Conservation (phyloP, 2,329 filamentous ascomycete species). For the Emydomyces testavorans region DNA sequence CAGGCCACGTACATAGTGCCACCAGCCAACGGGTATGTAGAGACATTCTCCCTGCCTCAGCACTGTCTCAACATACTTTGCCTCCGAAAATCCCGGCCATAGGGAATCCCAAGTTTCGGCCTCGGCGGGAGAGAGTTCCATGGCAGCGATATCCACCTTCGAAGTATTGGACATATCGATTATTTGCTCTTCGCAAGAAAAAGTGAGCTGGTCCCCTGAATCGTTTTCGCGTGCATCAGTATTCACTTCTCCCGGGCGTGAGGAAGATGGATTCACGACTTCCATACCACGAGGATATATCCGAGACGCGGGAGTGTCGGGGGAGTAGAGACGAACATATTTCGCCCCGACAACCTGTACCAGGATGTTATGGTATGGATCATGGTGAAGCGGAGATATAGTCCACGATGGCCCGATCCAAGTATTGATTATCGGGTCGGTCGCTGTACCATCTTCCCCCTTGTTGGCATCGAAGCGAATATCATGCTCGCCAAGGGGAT, state of each 20-base stretch:
- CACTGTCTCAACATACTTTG: constrained; percentile 62
- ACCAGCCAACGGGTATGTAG: constrained; percentile 91
- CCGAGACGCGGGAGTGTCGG: constrained; percentile 42
- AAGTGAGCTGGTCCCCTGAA: neutral
- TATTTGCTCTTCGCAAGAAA: constrained; percentile 45
- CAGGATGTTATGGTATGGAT: constrained; percentile 86
- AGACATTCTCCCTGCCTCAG: constrained; percentile 71
- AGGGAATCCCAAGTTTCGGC: constrained; percentile 33
- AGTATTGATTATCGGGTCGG: constrained; percentile 63
- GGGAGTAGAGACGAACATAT: constrained; percentile 80
- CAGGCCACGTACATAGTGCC: constrained; percentile 87
- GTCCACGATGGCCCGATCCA: constrained; percentile 87
- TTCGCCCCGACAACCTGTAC: constrained; percentile 82
- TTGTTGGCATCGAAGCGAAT: constrained; percentile 10
- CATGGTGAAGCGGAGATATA: constrained; percentile 85
- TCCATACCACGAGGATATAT: constrained; percentile 34
- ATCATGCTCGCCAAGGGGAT: constrained; percentile 8
- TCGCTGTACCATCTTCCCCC: constrained; percentile 16
- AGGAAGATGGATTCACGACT: constrained; percentile 18
- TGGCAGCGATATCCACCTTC: constrained; percentile 58
- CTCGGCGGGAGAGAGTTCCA: constrained; percentile 45
- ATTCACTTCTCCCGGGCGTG: neutral
- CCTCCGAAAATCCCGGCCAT: constrained; percentile 46
- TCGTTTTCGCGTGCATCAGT: constrained; percentile 7
- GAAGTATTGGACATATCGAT: constrained; percentile 94